Percentiles rank a stretch among this genome's conserved stretches.
These are phyloP conservation scores for Passiflora organensis DNA, from an alignment of 345 rosid species.

Conservation along the genomic window DNA sequence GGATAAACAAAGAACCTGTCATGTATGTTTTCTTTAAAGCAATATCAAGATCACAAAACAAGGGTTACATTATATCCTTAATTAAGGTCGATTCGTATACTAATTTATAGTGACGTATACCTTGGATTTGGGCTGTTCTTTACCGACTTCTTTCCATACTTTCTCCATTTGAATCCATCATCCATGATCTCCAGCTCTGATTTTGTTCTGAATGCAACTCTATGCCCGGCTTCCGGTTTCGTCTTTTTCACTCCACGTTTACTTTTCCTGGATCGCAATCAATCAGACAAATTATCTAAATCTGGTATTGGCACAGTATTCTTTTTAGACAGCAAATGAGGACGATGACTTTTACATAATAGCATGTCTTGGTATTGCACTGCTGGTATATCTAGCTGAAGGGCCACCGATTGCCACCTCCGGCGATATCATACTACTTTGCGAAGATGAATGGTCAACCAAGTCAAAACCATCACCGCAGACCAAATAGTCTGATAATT, in stretches of 20 bases:
- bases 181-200: slow-evolving; percentile 81
- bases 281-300: not conserved
- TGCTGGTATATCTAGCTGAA: slow-evolving; percentile 12
- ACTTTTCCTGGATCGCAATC: slow-evolving; percentile 17
- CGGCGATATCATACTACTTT: slow-evolving; percentile 33
- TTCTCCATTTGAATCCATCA: slow-evolving; percentile 94
- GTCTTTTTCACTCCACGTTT: slow-evolving; percentile 28
- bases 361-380: slow-evolving; percentile 25
- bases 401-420: slow-evolving; percentile 20
- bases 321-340: not conserved
- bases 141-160: slow-evolving; percentile 84
- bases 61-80: too few species aligned
- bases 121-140: slow-evolving; percentile 85
- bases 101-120: too few species aligned
- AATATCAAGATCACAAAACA: too few species aligned
- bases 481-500: slow-evolving; percentile 37
- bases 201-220: slow-evolving; percentile 81
- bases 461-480: slow-evolving; percentile 23
- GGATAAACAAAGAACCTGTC: too few species aligned
- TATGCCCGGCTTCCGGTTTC: slow-evolving; percentile 31
- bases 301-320: not conserved
- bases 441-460: slow-evolving; percentile 28
- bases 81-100: too few species aligned
- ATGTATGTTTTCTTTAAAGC: too few species aligned
- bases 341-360: slow-evolving; percentile 39